These are phyloP conservation scores for Ceratocystis ficicola DNA, from an alignment of 2,329 filamentous ascomycete genomes.

Conservation along the genomic window DNA sequence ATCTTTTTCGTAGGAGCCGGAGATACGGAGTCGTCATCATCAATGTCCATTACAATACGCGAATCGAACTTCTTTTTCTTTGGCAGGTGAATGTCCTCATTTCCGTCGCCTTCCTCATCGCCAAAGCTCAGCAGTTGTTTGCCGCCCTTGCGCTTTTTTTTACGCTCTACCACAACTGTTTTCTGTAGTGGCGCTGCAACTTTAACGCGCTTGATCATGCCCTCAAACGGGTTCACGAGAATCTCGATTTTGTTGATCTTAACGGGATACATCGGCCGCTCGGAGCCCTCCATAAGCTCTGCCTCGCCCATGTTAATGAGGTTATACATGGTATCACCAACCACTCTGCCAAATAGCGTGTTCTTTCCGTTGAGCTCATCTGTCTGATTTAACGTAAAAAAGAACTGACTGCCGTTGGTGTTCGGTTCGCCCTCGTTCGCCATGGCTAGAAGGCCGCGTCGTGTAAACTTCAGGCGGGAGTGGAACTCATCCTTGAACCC, in stretches of 20 bases:
- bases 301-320: conserved; percentile 84
- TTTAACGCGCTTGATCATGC: conserved; percentile 58
- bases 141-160: conserved; percentile 59
- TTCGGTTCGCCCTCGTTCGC: conserved; percentile 69
- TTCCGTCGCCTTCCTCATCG: conserved; percentile 53
- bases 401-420: conserved; percentile 93
- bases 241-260: conserved; percentile 65
- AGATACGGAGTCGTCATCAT: conserved; percentile 26
- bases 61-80: conserved; percentile 74
- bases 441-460: conserved; percentile 86
- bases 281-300: conserved; percentile 65
- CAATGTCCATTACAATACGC: conserved; percentile 52
- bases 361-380: conserved; percentile 81
- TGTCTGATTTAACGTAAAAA: conserved; percentile 77
- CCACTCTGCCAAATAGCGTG: conserved; percentile 84
- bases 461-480: conserved; percentile 81
- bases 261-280: conserved; percentile 75
- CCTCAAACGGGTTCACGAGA: conserved; percentile 68
- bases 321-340: conserved; percentile 93
- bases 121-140: conserved; percentile 72
- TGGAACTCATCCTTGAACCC: conserved; percentile 79
- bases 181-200: conserved; percentile 32
- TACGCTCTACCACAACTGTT: conserved; percentile 37
- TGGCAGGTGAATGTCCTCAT: conserved; percentile 41
- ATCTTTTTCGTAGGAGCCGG: conserved; percentile 19